Percentiles rank a stretch among this genome's conserved stretches.
Conservation (phyloP, 371 early-diverging fungal species). For the Nematocida major region DNA sequence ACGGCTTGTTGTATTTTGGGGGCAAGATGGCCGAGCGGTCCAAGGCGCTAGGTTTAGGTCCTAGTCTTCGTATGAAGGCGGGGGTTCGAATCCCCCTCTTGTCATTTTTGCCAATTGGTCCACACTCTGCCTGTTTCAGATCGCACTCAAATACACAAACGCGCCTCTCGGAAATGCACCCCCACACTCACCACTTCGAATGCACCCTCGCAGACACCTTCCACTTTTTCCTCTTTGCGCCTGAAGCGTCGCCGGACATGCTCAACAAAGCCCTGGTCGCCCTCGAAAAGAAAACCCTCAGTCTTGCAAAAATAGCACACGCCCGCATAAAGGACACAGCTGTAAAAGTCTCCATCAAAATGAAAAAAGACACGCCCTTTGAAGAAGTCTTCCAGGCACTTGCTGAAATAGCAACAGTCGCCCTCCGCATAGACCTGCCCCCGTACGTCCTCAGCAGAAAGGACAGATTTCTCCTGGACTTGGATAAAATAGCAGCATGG, state of each 20-base stretch:
- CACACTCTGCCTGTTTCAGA: background rate
- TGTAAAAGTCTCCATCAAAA: background rate
- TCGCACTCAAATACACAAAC: background rate
- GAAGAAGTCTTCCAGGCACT: background rate
- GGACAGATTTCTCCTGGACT: constrained; percentile 14
- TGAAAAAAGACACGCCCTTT: background rate
- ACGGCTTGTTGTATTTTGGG: background rate
- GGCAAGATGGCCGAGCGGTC: constrained; percentile 59
- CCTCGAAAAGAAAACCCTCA: constrained; percentile 18
- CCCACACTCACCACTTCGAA: too few species aligned
- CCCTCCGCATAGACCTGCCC: background rate
- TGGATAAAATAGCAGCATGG: constrained; percentile 19
- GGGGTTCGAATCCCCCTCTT: constrained; percentile 60
- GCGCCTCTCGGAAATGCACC: too few species aligned
- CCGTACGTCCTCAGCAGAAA: constrained; percentile 12
- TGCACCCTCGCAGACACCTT: too few species aligned
- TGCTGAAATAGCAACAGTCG: background rate
- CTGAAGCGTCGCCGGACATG: too few species aligned
- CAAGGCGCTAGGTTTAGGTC: constrained; percentile 56
- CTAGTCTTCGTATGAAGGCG: constrained; percentile 58
- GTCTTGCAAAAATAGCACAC: background rate
- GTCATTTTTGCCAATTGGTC: constrained; percentile 18
- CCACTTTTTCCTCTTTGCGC: too few species aligned
- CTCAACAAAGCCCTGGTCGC: constrained; percentile 11
- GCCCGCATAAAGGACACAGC: background rate